Conservation (phyloP, 2,329 filamentous ascomycete genomes). For the Raffaelea arxii region DNA sequence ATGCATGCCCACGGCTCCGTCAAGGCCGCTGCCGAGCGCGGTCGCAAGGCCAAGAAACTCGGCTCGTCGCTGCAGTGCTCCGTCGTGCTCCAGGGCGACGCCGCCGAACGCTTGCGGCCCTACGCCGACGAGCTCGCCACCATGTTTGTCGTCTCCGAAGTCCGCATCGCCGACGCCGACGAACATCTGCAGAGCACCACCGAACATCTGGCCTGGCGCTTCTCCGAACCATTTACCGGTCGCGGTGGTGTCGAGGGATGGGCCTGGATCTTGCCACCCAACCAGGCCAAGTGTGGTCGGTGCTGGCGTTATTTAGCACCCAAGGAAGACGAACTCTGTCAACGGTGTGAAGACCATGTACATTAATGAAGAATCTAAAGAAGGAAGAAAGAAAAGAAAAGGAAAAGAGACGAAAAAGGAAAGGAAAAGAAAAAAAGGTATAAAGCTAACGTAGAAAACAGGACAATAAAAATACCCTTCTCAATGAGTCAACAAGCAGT, state of each 20-base stretch:
- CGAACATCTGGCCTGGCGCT: conserved; percentile 28
- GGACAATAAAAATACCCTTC: no score
- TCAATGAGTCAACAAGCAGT: no score
- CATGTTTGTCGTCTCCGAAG: conserved; percentile 61
- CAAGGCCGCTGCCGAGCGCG: conserved; percentile 66
- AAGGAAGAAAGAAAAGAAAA: background rate
- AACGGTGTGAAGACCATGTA: conserved; percentile 61
- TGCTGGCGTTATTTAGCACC: conserved; percentile 84
- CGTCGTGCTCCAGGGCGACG: conserved; percentile 43
- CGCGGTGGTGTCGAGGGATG: conserved; percentile 23
- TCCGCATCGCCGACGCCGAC: conserved; percentile 29
- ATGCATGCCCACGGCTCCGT: conserved; percentile 53
- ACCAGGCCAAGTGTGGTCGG: conserved; percentile 62
- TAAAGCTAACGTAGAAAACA: no score
- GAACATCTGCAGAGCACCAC: conserved; percentile 22
- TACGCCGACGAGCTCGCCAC: conserved; percentile 41
- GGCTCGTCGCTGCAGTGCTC: conserved; percentile 74
- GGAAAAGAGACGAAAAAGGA: background rate
- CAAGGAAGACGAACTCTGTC: conserved; percentile 57
- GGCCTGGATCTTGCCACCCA: conserved; percentile 39
- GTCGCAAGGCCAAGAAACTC: conserved; percentile 59
- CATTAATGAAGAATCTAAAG: background rate
- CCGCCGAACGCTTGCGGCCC: conserved; percentile 25
- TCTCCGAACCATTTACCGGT: conserved; percentile 32
- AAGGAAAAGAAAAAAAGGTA: background rate